Base-by-base conservation (phyloP, 208 protist genomes). In the Leishmania major region DNA sequence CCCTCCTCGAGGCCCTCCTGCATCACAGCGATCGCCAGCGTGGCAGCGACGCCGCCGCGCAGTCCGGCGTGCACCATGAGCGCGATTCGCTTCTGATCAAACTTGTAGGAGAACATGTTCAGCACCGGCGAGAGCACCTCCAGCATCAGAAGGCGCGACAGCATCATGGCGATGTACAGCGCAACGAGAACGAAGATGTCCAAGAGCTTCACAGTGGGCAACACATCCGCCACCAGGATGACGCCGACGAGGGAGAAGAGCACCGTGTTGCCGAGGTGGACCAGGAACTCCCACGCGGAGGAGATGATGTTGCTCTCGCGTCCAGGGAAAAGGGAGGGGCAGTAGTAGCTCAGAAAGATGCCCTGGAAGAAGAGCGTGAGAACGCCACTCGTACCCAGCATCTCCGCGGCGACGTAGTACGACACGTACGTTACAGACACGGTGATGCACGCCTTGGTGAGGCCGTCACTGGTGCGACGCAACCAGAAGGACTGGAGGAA, bases 211-310 rank as follows among this genome's bases (percentile, higher is more conserved):
- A 96, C 11, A 49, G 91, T 92, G 25, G 86, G 87, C 55, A 95
- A 78, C 25, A 92, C 90, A 76, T 96, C 88, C 6, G 82, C 91
- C 43, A 96, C 92, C 64, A 98, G 87, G 75, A 97, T 96, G 53
- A 97, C 84, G 66, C 96, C 96, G 8, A 96, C 92, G 28, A 98
- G 87, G 10, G 90, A 93, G 88, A 98, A 98, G 72, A 98, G 88
- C 19, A 97, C 72, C 15, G 93, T 97, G 87, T 96, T 97, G 83
- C 87, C 89, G 49, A 97, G 69, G 85, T 97, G 93, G 37, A 97
- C 96, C 57, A 96, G 80, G 75, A 96, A 95, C 83, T 97, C 89
- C 96, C 96, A 98, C 55, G 93, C 92, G 47, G 88, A 81, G 74
- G 92, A 93, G 51, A 97, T 93, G 64, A 92, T 62, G 79, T 91